Conservation (phyloP, 148 eudicot genomes). For the Rhododendron williamsianum region DNA sequence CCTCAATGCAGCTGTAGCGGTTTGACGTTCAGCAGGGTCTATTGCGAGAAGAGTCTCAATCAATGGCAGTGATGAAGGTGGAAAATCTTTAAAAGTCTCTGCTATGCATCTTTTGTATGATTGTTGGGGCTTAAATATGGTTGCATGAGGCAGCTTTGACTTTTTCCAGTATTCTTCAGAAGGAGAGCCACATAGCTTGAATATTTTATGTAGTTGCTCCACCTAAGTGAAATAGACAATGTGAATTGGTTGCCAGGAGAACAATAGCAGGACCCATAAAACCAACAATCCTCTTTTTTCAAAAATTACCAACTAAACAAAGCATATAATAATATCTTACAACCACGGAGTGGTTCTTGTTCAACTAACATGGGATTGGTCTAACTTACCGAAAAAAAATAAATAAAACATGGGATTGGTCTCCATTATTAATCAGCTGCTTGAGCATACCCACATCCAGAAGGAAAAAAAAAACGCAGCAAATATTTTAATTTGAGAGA, state of each 20-base stretch:
- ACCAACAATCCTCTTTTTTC: background rate
- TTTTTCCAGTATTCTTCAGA: constrained; percentile 80
- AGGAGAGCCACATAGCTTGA: constrained; percentile 87
- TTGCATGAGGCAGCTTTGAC: constrained; percentile 79
- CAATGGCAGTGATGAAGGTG: constrained; percentile 63
- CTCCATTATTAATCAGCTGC: background rate
- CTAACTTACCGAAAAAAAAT: background rate
- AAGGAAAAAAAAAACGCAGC: background rate
- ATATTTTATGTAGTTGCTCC: constrained; percentile 83
- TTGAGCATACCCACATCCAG: background rate
- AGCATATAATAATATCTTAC: background rate
- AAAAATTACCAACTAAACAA: constrained; percentile 3
- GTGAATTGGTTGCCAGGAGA: background rate
- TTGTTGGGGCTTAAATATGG: constrained; percentile 77
- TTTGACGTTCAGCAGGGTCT: constrained; percentile 71
- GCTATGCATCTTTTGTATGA: constrained; percentile 67
- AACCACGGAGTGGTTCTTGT: background rate
- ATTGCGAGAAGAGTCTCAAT: constrained; percentile 75
- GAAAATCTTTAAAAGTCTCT: constrained; percentile 76
- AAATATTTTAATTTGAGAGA: background rate
- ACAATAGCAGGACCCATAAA: background rate
- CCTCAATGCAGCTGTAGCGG: constrained; percentile 64
- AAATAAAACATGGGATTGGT: background rate
- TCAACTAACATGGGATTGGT: background rate
- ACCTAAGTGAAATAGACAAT: constrained; percentile 34